Conservation (phyloP, 2,329 filamentous ascomycete species). For the Polychaeton citri region DNA sequence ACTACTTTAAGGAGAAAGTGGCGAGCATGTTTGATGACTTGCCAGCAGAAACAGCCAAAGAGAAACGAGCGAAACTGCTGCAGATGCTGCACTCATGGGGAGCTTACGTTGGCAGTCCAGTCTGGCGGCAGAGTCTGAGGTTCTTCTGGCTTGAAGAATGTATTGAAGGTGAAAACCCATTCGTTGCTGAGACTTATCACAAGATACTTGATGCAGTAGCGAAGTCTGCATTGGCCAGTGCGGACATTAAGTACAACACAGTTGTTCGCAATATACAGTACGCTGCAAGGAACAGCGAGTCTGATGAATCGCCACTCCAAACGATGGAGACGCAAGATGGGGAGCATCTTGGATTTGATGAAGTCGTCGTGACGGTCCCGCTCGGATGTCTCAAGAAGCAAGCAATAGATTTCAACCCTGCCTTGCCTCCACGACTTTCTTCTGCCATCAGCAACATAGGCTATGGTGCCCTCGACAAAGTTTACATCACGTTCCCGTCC, state of each 20-base stretch:
- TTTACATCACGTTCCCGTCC: slow-evolving; percentile 49
- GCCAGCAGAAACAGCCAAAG: slow-evolving; percentile 24
- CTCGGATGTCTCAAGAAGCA: slow-evolving; percentile 56
- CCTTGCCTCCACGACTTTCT: slow-evolving; percentile 43
- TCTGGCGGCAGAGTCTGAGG: slow-evolving; percentile 54
- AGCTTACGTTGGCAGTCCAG: slow-evolving; percentile 53
- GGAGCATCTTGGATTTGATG: slow-evolving; percentile 43
- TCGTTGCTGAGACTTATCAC: slow-evolving; percentile 48
- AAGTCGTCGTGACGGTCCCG: slow-evolving; percentile 54
- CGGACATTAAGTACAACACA: slow-evolving; percentile 39
- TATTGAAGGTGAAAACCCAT: slow-evolving; percentile 56
- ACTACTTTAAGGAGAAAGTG: slow-evolving; percentile 42
- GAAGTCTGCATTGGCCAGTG: slow-evolving; percentile 41
- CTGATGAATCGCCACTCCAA: slow-evolving; percentile 33
- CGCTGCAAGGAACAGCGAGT: slow-evolving; percentile 8
- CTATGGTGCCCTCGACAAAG: slow-evolving; percentile 61
- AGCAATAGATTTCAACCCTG: slow-evolving; percentile 43
- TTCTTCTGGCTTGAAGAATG: slow-evolving; percentile 71
- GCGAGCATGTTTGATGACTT: slow-evolving; percentile 25
- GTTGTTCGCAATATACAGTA: slow-evolving; percentile 31
- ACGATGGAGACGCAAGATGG: slow-evolving; percentile 27
- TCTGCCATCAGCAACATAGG: slow-evolving; percentile 51
- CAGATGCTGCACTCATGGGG: slow-evolving; percentile 55
- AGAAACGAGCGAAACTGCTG: slow-evolving; percentile 36
- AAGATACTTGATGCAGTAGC: slow-evolving; percentile 48